A percentile compares a stretch with the other conserved stretches of the same genome.
These are phyloP conservation scores for Salisapilia sapeloensis DNA, from an alignment of 352 stramenopile species.

Conservation along the genomic window DNA sequence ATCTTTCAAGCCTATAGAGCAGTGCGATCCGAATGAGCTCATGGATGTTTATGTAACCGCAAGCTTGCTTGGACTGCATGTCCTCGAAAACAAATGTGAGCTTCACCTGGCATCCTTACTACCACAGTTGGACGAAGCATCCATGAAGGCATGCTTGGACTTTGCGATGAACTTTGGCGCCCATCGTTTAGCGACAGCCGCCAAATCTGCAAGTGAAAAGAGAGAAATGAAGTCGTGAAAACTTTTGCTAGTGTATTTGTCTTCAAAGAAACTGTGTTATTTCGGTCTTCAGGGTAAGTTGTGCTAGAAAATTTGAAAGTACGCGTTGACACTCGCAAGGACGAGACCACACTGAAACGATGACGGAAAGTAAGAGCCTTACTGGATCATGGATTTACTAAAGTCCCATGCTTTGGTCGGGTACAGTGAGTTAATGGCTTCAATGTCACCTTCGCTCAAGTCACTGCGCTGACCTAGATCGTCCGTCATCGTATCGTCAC, in stretches of 20 bases:
- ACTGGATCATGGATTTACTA: too few species aligned
- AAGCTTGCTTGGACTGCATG: conserved; percentile 29
- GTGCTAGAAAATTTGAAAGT: too few species aligned
- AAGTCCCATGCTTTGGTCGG: too few species aligned
- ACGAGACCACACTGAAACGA: too few species aligned
- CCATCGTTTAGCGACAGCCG: too few species aligned
- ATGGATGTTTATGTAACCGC: conserved; percentile 61
- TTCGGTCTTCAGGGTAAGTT: too few species aligned
- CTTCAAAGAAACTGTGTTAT: too few species aligned
- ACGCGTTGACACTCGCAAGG: too few species aligned
- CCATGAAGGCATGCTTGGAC: conserved; percentile 32
- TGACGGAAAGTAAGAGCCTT: too few species aligned
- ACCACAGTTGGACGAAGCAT: conserved; percentile 23
- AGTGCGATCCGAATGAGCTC: conserved; percentile 34
- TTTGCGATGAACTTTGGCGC: conserved; percentile 49
- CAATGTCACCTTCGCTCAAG: conserved; percentile 21
- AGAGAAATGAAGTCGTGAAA: too few species aligned
- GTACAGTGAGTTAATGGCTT: conserved; percentile 28
- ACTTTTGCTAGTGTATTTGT: too few species aligned
- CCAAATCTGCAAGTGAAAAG: too few species aligned
- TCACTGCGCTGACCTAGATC: conserved; percentile 52
- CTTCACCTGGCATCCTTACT: conserved; percentile 34
- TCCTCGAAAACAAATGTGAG: conserved; percentile 40
- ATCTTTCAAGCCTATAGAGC: conserved; percentile 23
- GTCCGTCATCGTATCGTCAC: conserved; percentile 27